Conservation (phyloP, 768 basidiomycete species). For the Rhizopogon salebrosus region DNA sequence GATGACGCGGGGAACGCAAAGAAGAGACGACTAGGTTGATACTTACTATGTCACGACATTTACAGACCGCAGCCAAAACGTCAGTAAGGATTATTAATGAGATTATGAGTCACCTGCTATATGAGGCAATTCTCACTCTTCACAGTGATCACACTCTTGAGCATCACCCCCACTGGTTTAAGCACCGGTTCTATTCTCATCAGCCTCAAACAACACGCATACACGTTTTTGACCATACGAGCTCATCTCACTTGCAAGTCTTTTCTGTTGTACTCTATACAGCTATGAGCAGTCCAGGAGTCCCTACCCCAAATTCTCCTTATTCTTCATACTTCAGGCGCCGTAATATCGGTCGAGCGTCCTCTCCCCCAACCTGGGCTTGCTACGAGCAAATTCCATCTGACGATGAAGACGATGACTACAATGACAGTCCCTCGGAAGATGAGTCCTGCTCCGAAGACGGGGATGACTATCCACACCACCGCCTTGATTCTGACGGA, state of each 20-base stretch:
- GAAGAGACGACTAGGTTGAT: no score
- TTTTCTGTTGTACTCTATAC: neutral
- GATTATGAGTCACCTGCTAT: neutral
- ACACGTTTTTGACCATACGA: constrained; percentile 2
- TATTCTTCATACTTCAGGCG: constrained; percentile 43
- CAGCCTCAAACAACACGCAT: neutral
- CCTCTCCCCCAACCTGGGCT: constrained; percentile 83
- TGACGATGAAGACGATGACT: constrained; percentile 54
- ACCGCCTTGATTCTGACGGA: constrained; percentile 26
- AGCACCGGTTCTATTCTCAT: constrained; percentile 4
- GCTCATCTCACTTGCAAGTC: neutral
- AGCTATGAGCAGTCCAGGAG: constrained; percentile 17
- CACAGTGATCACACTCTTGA: constrained; percentile 16
- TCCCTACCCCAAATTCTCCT: constrained; percentile 19
- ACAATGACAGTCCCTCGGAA: constrained; percentile 52
- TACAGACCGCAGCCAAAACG: no score
- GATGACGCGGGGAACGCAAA: no score
- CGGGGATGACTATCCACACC: constrained; percentile 53
- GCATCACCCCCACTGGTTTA: constrained; percentile 7
- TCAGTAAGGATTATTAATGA: no score
- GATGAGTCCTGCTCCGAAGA: constrained; percentile 68
- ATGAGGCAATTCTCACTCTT: constrained; percentile 4
- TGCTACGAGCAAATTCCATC: constrained; percentile 87
- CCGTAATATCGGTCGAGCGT: constrained; percentile 72
- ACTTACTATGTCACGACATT: no score